Percentiles rank a stretch among this genome's conserved stretches.
Evolutionary conservation across 2,329 filamentous ascomycete species (phyloP).

Genomic region (Pseudogymnoascus verrucosus): DNA sequence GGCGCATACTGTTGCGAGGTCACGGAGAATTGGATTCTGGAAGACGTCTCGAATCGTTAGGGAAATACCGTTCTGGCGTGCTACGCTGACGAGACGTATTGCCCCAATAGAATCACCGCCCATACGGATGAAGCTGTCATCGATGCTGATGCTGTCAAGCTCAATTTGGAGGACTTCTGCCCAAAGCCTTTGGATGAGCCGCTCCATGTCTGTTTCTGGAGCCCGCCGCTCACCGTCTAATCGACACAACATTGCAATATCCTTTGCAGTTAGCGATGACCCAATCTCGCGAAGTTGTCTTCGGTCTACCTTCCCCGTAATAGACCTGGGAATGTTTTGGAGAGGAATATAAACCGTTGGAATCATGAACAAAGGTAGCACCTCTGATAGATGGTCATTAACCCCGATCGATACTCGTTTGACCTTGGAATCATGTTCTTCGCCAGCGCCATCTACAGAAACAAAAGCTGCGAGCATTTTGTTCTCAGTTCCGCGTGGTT

Average conservation of each 20-base stretch:
- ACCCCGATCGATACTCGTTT: not conserved
- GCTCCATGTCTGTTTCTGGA: not conserved
- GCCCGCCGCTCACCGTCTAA: not conserved
- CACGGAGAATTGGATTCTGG: slow-evolving; percentile 10
- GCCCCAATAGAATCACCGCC: slow-evolving; percentile 39
- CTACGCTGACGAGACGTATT: slow-evolving; percentile 34
- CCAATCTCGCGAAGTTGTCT: slow-evolving; percentile 7
- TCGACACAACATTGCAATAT: not conserved
- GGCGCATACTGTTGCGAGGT: not conserved
- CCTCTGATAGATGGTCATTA: not conserved
- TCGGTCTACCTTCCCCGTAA: slow-evolving; percentile 29
- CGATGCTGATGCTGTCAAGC: slow-evolving; percentile 22
- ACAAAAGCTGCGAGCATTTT: not conserved
- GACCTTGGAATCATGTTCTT: not conserved
- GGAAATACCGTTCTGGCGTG: slow-evolving; percentile 11
- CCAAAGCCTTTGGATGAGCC: slow-evolving; percentile 32
- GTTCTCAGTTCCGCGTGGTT: not conserved
- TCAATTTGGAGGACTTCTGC: slow-evolving; percentile 33
- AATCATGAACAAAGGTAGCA: slow-evolving; percentile 28
- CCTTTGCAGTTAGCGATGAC: slow-evolving; percentile 3
- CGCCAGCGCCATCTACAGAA: not conserved
- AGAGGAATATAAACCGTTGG: slow-evolving; percentile 27
- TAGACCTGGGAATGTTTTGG: slow-evolving; percentile 22
- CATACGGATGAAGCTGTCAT: slow-evolving; percentile 31
- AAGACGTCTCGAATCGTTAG: slow-evolving; percentile 14